Evolutionary conservation across 2,329 filamentous ascomycete species (phyloP).

Genomic region (Exophiala aquamarina): DNA sequence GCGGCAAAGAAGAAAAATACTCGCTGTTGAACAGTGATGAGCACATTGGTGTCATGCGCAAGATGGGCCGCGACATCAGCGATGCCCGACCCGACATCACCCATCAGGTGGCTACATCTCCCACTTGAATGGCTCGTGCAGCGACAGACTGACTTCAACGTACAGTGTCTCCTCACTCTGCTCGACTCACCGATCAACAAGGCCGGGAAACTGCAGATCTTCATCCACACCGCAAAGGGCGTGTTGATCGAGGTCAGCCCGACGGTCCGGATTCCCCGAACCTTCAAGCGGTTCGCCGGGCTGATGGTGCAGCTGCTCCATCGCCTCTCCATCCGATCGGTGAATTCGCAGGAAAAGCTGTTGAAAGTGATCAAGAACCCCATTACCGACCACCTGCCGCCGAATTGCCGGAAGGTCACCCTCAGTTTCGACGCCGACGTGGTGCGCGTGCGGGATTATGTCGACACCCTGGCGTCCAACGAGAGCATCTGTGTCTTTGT

Average conservation of each 20-base stretch:
- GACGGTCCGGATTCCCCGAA: conserved; percentile 95
- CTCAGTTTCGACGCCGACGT: conserved; percentile 90
- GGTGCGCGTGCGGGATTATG: conserved; percentile 84
- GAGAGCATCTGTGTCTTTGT: conserved; percentile 98
- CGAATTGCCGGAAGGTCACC: conserved; percentile 96
- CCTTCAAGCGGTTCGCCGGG: conserved; percentile 97
- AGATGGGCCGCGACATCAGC: conserved; percentile 98
- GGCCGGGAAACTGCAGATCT: conserved; percentile 94
- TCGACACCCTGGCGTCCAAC: conserved; percentile 72
- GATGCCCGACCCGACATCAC: conserved; percentile 97
- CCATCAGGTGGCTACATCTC: conserved; percentile 71
- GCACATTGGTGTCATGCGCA: conserved; percentile 98
- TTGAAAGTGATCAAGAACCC: conserved; percentile 97
- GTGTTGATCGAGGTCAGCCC: conserved; percentile 97
- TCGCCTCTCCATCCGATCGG: conserved; percentile 91
- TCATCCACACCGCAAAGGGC: conserved; percentile 96
- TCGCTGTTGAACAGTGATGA: conserved; percentile 98
- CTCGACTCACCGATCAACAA: conserved; percentile 99
- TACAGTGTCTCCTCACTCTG: conserved; percentile 89
- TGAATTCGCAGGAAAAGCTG: conserved; percentile 95
- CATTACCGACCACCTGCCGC: conserved; percentile 92
- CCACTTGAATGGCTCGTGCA: conserved; percentile 14
- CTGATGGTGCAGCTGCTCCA: conserved; percentile 98
- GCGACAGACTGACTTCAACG: conserved; percentile 27
- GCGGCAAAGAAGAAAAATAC: conserved; percentile 88